A percentile compares a stretch with the other conserved stretches of the same genome.
phyloP scores from a whole-genome alignment of 306 rosid species.

The Lablab purpureus region DNA sequence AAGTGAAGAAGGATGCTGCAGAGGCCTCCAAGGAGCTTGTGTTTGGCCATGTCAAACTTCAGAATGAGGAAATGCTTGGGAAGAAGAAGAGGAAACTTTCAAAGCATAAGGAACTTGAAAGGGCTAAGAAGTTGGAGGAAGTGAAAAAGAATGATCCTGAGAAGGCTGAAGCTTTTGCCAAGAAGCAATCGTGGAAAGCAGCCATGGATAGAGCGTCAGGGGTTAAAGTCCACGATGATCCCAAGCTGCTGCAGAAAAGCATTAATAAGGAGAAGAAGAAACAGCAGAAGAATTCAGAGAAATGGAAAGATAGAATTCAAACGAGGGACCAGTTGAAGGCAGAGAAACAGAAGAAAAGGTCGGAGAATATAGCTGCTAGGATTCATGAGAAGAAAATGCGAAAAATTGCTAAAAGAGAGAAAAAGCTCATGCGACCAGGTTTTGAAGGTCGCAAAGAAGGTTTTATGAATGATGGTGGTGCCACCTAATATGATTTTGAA shows the following conservation, averaged over 20 bases:
- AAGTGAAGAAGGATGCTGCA: conserved; percentile 62
- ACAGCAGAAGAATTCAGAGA: conserved; percentile 75
- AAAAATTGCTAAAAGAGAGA: conserved; percentile 84
- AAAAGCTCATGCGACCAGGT: conserved; percentile 87
- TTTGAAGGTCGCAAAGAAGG: conserved; percentile 92
- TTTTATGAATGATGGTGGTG: conserved; percentile 56
- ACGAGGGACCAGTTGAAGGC: conserved; percentile 72
- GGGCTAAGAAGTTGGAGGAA: conserved; percentile 72
- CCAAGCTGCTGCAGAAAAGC: conserved; percentile 65
- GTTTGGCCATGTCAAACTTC: conserved; percentile 77
- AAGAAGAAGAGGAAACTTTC: conserved; percentile 73
- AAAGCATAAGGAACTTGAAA: conserved; percentile 74
- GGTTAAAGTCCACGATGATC: conserved; percentile 85
- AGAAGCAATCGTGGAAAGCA: conserved; percentile 76
- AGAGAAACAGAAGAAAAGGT: conserved; percentile 77
- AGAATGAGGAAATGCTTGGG: conserved; percentile 60
- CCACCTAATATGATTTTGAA: conserved; percentile 28
- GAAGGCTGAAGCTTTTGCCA: conserved; percentile 65
- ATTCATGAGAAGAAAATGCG: conserved; percentile 75
- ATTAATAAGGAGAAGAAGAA: conserved; percentile 72
- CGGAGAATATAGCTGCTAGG: conserved; percentile 71
- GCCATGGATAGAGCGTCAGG: conserved; percentile 88
- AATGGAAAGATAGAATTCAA: conserved; percentile 78
- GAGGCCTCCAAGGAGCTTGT: conserved; percentile 82
- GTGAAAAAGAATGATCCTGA: conserved; percentile 81